Evolutionary conservation across 345 rosid species (phyloP), one percentile per base, ranked within the genome.

Genomic region (Salix arbutifolia): DNA sequence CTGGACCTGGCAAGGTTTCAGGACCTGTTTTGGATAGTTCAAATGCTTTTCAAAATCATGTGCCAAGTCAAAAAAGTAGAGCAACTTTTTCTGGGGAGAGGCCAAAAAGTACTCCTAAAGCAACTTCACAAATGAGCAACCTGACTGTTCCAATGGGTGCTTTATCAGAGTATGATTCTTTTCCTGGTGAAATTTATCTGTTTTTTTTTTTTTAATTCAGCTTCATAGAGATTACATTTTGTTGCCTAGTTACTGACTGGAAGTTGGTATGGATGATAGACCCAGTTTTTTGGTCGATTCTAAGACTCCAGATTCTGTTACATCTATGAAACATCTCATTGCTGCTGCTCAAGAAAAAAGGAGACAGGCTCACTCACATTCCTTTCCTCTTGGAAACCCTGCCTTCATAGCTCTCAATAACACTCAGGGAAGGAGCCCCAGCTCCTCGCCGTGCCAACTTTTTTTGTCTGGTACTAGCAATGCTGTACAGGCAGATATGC

Each of bases 291-390:
- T 85, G 83, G 67, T 72, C 18, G 87, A 87, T 75, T 82, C 89
- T 75, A 87, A 83, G 80, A 84, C 89, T 73, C 82, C 87, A 50
- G 96, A 91, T 81, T 86, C 97, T 75, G 76, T 76, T 69, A 76
- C 74, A 79, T 89, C 97, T 61, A 86, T 96, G 94, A 92, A 91
- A 85, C 80, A 86, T 87, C 95, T 96, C 67, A 93, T 93, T 85
- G 97, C 99, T 71, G 96, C 92, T 71, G 98, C 98, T 78, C 98
- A 90, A 81, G 98, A 91, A 64, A 96, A 93, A 83, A 89, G 97
- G 83, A 90, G 78, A 83, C 87, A 85, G 82, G 97, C 92, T 78
- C 97, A 90, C 70, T 84, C 82, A 44, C 97, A 89, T 48, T 81
- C 82, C 40, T 82, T 82, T 71, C 73, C 87, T 62, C 33, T 78